Percentiles rank a stretch among this genome's conserved stretches.
Evolutionary conservation across 257 asterid species (phyloP).

Genomic region (Marsdenia floribunda): DNA sequence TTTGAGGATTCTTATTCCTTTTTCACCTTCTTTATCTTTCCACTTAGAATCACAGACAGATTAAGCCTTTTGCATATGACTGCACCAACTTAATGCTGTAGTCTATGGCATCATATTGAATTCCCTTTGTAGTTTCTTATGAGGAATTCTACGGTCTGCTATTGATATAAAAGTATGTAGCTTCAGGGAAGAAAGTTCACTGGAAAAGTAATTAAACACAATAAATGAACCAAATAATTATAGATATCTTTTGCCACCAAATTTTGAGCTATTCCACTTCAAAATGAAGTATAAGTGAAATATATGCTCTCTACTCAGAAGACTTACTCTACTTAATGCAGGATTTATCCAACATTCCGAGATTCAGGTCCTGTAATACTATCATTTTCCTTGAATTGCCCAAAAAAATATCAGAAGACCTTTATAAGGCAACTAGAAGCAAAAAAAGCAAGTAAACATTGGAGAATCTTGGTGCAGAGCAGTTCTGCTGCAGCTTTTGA

Average conservation of each 20-base stretch:
- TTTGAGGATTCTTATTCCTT: neutral
- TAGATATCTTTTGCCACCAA: no score
- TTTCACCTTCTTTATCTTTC: no score
- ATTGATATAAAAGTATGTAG: no score
- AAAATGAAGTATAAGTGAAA: no score
- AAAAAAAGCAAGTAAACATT: slow-evolving; percentile 7
- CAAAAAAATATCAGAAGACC: slow-evolving; percentile 11
- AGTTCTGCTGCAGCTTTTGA: slow-evolving; percentile 13
- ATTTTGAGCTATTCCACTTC: no score
- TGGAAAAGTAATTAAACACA: no score
- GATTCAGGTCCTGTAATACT: slow-evolving; percentile 24
- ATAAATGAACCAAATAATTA: no score
- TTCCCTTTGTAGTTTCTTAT: no score
- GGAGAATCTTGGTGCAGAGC: slow-evolving; percentile 28
- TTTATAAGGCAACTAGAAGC: slow-evolving; percentile 20
- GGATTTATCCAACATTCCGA: slow-evolving; percentile 31
- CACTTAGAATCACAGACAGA: neutral
- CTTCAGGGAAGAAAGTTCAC: no score
- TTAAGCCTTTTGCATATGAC: neutral
- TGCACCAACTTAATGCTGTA: neutral
- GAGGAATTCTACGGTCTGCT: no score
- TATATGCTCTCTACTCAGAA: neutral
- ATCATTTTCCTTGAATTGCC: slow-evolving; percentile 24
- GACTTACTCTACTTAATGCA: slow-evolving; percentile 22
- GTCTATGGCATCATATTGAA: neutral